phyloP scores from a whole-genome alignment of 2,329 filamentous ascomycete genomes.

The Didymella lethalis region DNA sequence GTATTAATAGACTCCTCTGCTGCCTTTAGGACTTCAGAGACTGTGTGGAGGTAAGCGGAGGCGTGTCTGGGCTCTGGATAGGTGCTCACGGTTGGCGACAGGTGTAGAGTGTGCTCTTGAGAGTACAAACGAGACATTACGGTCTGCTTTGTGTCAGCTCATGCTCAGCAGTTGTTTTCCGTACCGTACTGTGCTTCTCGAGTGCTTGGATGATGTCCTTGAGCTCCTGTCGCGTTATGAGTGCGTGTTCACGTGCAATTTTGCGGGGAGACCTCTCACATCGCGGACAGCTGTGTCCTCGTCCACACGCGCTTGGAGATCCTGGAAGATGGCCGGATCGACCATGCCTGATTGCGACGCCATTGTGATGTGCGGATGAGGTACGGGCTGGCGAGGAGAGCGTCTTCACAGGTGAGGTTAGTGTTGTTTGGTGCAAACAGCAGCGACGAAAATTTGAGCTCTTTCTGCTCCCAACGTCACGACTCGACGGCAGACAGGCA shows the following conservation, averaged over 20 bases:
- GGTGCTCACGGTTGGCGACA: conserved; percentile 64
- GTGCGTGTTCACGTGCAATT: conserved; percentile 39
- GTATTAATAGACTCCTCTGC: conserved; percentile 74
- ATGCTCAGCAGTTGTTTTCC: background rate
- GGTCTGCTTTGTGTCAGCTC: conserved; percentile 58
- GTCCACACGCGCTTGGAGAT: conserved; percentile 88
- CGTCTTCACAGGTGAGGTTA: conserved; percentile 11
- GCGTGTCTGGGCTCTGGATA: background rate
- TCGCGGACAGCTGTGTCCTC: conserved; percentile 84
- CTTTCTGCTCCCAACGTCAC: conserved; percentile 21
- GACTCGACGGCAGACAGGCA: conserved; percentile 5
- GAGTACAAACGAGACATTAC: conserved; percentile 80
- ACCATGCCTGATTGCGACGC: conserved; percentile 63
- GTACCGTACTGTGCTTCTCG: conserved; percentile 71
- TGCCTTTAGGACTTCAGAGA: conserved; percentile 72
- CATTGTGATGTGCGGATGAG: conserved; percentile 30
- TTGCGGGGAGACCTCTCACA: conserved; percentile 50
- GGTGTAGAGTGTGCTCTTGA: conserved; percentile 91
- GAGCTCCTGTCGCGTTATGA: conserved; percentile 65
- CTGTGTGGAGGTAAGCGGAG: conserved; percentile 55
- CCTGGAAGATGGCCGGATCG: conserved; percentile 83
- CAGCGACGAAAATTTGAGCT: conserved; percentile 22
- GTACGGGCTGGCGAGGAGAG: background rate
- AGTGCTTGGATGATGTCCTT: conserved; percentile 81
- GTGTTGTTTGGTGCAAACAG: conserved; percentile 18